phyloP scores from a whole-genome alignment of 2,329 filamentous ascomycete species.

The Chrysoporthe puriensis region DNA sequence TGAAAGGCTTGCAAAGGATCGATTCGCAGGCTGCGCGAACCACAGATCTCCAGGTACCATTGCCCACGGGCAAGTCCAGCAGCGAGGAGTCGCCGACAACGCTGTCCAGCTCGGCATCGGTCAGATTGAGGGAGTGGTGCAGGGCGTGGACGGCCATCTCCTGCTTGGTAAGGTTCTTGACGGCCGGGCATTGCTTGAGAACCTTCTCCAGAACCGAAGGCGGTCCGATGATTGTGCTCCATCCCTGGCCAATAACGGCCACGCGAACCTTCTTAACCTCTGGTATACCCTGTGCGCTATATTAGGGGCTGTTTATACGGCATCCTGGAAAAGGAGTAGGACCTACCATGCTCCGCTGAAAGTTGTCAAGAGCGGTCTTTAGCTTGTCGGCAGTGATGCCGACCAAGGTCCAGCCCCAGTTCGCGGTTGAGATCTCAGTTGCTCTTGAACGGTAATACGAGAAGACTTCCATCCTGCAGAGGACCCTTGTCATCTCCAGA shows the following conservation, averaged over 20 bases:
- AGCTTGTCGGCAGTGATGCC: conserved; percentile 24
- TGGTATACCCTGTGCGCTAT: conserved; percentile 17
- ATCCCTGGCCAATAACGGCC: conserved; percentile 22
- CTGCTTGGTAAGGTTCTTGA: conserved; percentile 25
- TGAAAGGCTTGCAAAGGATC: conserved; percentile 23
- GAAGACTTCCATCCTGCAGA: conserved; percentile 24
- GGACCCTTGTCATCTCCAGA: conserved; percentile 21
- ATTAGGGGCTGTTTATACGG: too few species aligned
- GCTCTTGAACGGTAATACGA: conserved; percentile 23
- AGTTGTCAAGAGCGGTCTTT: conserved; percentile 16
- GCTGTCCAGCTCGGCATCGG: conserved; percentile 16
- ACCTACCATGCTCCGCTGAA: conserved; percentile 23
- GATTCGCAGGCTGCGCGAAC: conserved; percentile 19
- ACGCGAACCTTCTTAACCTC: conserved; percentile 21
- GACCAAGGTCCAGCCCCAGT: conserved; percentile 24
- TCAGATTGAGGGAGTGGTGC: conserved; percentile 20
- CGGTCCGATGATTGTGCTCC: conserved; percentile 23
- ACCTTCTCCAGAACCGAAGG: conserved; percentile 25
- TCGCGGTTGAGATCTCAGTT: conserved; percentile 22
- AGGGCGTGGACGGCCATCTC: conserved; percentile 25
- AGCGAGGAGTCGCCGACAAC: conserved; percentile 19
- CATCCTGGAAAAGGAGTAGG: neutral
- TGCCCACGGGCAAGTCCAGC: conserved; percentile 17
- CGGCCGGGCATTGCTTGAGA: conserved; percentile 21
- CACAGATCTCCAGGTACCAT: conserved; percentile 10